Percentiles rank a stretch among this genome's conserved stretches.
These are phyloP conservation scores for Diaporthe aspalathi DNA, from an alignment of 2,329 filamentous ascomycete species.

Conservation along the genomic window DNA sequence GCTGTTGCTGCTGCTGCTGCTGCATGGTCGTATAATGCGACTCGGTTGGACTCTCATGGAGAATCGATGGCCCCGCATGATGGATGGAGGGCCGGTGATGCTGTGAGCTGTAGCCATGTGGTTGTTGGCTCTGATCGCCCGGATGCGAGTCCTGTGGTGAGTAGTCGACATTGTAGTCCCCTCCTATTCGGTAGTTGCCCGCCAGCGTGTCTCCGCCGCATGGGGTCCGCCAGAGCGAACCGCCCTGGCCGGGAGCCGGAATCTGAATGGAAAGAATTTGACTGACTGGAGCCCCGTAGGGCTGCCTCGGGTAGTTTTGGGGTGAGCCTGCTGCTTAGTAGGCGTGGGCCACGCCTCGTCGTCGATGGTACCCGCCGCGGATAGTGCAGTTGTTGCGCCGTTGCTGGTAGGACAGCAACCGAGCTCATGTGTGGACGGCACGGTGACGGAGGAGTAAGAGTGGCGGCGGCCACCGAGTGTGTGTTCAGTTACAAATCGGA, in stretches of 20 bases:
- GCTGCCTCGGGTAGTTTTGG: constrained; percentile 54
- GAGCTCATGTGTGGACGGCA: constrained; percentile 52
- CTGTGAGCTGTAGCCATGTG: constrained; percentile 70
- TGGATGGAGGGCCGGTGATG: constrained; percentile 62
- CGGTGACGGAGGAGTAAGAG: constrained; percentile 43
- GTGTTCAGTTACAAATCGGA: constrained; percentile 36
- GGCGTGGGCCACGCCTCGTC: constrained; percentile 47
- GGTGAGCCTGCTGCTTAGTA: constrained; percentile 42
- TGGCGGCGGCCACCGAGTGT: constrained; percentile 41
- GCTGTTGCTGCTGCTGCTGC: constrained; percentile 51
- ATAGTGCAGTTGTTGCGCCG: constrained; percentile 45
- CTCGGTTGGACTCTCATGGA: constrained; percentile 56
- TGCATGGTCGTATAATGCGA: constrained; percentile 55
- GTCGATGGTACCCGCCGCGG: constrained; percentile 46
- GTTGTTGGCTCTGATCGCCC: constrained; percentile 72
- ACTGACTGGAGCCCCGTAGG: constrained; percentile 64
- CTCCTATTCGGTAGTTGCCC: constrained; percentile 77
- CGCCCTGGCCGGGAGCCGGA: constrained; percentile 79
- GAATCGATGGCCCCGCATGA: constrained; percentile 57
- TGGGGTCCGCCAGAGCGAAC: constrained; percentile 81
- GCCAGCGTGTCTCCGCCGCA: constrained; percentile 78
- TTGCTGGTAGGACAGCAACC: constrained; percentile 47
- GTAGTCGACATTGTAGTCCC: constrained; percentile 81
- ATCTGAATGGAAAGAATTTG: constrained; percentile 71
- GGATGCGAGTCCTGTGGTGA: constrained; percentile 74